Evolutionary conservation across 1,284 basidiomycete genomes (phyloP).

Genomic region (Cutaneotrichosporon cutaneum): DNA sequence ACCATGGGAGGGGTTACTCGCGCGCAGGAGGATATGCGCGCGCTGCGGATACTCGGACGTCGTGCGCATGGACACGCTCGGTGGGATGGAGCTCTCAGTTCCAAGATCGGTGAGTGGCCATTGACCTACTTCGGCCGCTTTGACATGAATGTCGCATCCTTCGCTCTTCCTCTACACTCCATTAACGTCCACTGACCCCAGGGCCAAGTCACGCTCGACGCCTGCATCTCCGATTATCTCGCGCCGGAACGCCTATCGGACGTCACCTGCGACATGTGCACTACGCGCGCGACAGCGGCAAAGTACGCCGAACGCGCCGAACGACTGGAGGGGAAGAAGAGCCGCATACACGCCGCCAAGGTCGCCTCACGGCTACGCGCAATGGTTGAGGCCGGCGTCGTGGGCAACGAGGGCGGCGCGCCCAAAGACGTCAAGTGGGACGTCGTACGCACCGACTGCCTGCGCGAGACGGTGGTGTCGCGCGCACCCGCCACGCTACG

Average conservation of each 20-base stretch:
- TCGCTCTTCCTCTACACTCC: slow-evolving; percentile 50
- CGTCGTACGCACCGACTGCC: slow-evolving; percentile 35
- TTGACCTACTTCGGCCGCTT: slow-evolving; percentile 45
- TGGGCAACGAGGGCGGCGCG: slow-evolving; percentile 11
- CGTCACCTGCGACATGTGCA: slow-evolving; percentile 56
- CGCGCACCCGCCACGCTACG: slow-evolving; percentile 78
- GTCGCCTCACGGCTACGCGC: slow-evolving; percentile 63
- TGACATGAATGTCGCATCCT: too few species aligned
- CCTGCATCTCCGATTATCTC: slow-evolving; percentile 53
- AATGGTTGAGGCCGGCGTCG: slow-evolving; percentile 58
- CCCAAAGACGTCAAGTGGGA: slow-evolving; percentile 40
- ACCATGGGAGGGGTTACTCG: slow-evolving; percentile 53
- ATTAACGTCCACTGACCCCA: slow-evolving; percentile 43
- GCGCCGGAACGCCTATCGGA: slow-evolving; percentile 53
- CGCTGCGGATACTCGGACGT: slow-evolving; percentile 47
- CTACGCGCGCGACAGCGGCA: slow-evolving; percentile 46
- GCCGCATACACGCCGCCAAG: slow-evolving; percentile 66
- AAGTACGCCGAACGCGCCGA: slow-evolving; percentile 37
- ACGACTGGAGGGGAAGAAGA: slow-evolving; percentile 55
- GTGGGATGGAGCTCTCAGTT: slow-evolving; percentile 50
- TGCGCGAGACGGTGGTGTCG: slow-evolving; percentile 40
- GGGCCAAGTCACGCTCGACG: slow-evolving; percentile 52
- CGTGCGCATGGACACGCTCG: slow-evolving; percentile 48
- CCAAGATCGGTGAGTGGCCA: slow-evolving; percentile 43
- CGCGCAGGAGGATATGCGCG: slow-evolving; percentile 46